phyloP scores from a whole-genome alignment of 2,329 filamentous ascomycete species.

The Periconia sp. region DNA sequence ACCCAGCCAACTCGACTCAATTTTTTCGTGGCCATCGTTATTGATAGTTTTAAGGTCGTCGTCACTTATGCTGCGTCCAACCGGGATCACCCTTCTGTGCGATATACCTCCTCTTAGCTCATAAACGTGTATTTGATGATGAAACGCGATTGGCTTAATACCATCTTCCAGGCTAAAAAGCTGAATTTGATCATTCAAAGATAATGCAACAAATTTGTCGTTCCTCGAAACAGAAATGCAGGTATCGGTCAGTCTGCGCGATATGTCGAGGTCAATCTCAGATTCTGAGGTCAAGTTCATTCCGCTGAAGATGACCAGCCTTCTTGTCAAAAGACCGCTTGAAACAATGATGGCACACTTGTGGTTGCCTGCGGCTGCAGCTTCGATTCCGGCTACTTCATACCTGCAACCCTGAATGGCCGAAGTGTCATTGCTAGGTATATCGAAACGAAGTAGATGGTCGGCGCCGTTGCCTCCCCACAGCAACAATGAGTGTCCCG shows the following conservation, averaged over 20 bases:
- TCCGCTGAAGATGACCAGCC: constrained; percentile 31
- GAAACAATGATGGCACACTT: constrained; percentile 35
- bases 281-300: constrained; percentile 17
- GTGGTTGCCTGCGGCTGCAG: constrained; percentile 34
- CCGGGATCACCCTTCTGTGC: constrained; percentile 20
- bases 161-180: constrained; percentile 21
- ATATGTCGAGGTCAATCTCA: constrained; percentile 18
- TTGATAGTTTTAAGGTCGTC: constrained; percentile 7
- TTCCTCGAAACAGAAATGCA: constrained; percentile 25
- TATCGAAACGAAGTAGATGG: constrained; percentile 32
- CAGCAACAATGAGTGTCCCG: constrained; percentile 22
- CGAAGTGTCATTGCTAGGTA: constrained; percentile 24
- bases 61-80: constrained; percentile 19
- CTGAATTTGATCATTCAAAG: constrained; percentile 23
- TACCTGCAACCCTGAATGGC: constrained; percentile 33
- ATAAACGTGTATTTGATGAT: constrained; percentile 27
- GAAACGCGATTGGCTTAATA: constrained; percentile 22
- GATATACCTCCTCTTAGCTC: constrained; percentile 23
- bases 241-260: constrained; percentile 11
- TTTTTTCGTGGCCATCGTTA: constrained; percentile 1
- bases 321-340: constrained; percentile 17
- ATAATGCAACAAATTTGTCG: constrained; percentile 22
- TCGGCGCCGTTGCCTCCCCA: constrained; percentile 18
- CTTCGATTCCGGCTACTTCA: constrained; percentile 34
- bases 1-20: constrained; percentile 23